A percentile compares a stretch with the other conserved stretches of the same genome.
Evolutionary conservation across 306 rosid genomes (phyloP).

Genomic region (Casuarina cunninghamiana): DNA sequence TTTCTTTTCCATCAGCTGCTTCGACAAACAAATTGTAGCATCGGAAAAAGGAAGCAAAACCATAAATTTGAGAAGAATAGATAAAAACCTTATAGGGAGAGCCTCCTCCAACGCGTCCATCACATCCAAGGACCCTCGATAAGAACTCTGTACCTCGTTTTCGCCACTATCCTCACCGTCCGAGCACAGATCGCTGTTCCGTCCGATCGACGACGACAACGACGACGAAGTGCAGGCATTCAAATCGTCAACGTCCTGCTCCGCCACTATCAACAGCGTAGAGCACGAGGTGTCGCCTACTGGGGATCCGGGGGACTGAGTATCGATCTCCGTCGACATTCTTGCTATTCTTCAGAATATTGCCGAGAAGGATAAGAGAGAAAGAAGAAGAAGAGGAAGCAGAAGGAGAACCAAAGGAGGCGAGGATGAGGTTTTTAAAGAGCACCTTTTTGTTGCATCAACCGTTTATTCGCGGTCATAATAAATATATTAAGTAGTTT

Average conservation of each 20-base stretch:
- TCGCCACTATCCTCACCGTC: constrained; percentile 46
- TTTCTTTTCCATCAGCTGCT: too few species aligned
- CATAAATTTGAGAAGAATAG: neutral
- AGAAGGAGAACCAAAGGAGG: neutral
- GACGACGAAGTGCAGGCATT: constrained; percentile 60
- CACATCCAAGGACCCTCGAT: constrained; percentile 55
- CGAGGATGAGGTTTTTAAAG: neutral
- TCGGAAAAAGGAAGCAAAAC: neutral
- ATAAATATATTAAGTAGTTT: too few species aligned
- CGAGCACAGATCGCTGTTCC: constrained; percentile 63
- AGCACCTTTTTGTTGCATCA: too few species aligned
- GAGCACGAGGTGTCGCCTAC: constrained; percentile 2
- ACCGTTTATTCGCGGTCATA: too few species aligned
- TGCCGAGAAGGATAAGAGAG: too few species aligned
- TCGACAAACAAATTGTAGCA: neutral
- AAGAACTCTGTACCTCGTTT: constrained; percentile 76
- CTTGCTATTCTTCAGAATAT: neutral
- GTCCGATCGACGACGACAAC: constrained; percentile 86
- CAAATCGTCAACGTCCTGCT: neutral
- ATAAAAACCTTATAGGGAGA: constrained; percentile 65
- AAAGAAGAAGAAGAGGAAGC: neutral
- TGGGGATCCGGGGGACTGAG: neutral
- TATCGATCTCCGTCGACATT: constrained; percentile 43
- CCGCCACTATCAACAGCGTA: neutral
- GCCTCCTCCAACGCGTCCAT: constrained; percentile 82